Percentiles rank a stretch among this genome's conserved stretches.
Evolutionary conservation across 2,329 filamentous ascomycete species (phyloP).

Genomic region (Malbranchea cinnamomea): DNA sequence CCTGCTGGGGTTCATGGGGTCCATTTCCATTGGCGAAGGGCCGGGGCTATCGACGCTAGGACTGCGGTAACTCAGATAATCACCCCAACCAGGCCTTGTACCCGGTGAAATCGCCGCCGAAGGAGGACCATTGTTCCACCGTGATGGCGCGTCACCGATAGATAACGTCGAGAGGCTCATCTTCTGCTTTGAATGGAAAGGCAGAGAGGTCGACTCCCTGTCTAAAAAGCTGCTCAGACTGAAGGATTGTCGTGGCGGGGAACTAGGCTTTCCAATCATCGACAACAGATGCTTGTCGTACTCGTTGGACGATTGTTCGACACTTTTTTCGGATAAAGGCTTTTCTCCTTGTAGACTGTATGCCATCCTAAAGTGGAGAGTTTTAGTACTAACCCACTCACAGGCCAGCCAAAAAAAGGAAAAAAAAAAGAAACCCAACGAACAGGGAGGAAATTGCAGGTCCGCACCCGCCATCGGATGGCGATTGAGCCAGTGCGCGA

Average conservation of each 20-base stretch:
- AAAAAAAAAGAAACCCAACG: no score
- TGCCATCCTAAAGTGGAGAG: constrained; percentile 7
- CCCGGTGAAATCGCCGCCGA: constrained; percentile 28
- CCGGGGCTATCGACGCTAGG: constrained; percentile 30
- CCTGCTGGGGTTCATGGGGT: no score
- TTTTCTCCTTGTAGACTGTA: constrained; percentile 43
- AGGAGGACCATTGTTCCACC: constrained; percentile 26
- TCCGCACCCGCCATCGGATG: no score
- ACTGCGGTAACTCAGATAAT: constrained; percentile 27
- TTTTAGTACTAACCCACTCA: no score
- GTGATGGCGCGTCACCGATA: constrained; percentile 9
- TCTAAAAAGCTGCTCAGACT: constrained; percentile 17
- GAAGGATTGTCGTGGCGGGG: constrained; percentile 31
- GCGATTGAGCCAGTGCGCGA: no score
- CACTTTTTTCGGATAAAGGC: constrained; percentile 41
- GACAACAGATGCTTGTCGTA: constrained; percentile 49
- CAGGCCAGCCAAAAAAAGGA: no score
- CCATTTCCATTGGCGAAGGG: constrained; percentile 27
- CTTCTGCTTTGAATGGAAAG: constrained; percentile 21
- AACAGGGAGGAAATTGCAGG: no score
- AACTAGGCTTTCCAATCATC: constrained; percentile 46
- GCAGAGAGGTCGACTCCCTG: constrained; percentile 14
- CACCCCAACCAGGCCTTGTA: constrained; percentile 25
- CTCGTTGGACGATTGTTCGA: constrained; percentile 44
- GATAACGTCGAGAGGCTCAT: constrained; percentile 9